phyloP scores from a whole-genome alignment of 345 rosid genomes.

The Triadica sebifera region DNA sequence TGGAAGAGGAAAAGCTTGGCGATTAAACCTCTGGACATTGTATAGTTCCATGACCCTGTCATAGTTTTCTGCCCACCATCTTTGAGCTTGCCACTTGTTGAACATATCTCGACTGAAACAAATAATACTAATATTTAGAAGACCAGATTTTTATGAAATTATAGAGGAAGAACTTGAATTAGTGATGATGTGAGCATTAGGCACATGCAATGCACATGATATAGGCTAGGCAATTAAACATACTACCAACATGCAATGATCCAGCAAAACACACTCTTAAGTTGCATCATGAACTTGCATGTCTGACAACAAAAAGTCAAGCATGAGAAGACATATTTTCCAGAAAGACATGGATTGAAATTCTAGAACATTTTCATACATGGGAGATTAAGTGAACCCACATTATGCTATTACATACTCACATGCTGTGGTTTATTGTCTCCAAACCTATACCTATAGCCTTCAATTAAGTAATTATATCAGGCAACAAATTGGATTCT shows the following conservation, averaged over 20 bases:
- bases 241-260: no score
- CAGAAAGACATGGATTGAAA: not conserved
- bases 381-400: not conserved
- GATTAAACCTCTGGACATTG: constrained; percentile 34
- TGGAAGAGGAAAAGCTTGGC: constrained; percentile 36
- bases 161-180: not conserved
- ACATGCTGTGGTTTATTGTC: constrained; percentile 17
- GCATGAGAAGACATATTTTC: not conserved
- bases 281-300: no score
- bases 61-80: constrained; percentile 40
- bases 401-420: constrained; percentile 3
- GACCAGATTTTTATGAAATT: constrained; percentile 1
- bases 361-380: constrained; percentile 10
- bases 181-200: constrained; percentile 3
- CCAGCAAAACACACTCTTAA: no score
- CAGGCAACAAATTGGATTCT: constrained; percentile 15
- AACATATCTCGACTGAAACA: constrained; percentile 50
- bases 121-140: constrained; percentile 26
- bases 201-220: constrained; percentile 1
- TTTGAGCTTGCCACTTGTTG: constrained; percentile 39
- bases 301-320: not conserved
- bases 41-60: constrained; percentile 38
- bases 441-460: not conserved
- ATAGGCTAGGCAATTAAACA: not conserved
- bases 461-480: constrained; percentile 8